A percentile compares a stretch with the other conserved stretches of the same genome.
Conservation (phyloP, 306 rosid genomes). For the Sindora glabra region DNA sequence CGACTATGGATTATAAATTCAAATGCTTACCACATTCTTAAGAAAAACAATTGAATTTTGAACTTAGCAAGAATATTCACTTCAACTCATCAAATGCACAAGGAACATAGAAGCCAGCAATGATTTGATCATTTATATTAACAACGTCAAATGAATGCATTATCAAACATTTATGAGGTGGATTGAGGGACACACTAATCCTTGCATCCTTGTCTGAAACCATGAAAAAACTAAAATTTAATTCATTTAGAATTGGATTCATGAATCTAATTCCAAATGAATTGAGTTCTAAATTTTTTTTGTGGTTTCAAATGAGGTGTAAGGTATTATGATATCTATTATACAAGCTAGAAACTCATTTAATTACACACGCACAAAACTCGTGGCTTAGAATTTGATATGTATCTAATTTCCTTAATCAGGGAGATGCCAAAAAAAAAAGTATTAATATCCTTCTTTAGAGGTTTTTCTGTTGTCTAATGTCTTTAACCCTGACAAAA, state of each 20-base stretch:
- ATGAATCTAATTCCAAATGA: no score
- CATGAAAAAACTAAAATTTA: no score
- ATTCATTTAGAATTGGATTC: no score
- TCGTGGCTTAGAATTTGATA: conserved; percentile 25
- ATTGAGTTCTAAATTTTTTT: no score
- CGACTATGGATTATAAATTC: no score
- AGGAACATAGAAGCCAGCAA: background rate
- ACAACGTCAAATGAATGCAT: conserved; percentile 1
- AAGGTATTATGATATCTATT: conserved; percentile 12
- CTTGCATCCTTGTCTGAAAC: no score
- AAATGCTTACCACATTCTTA: background rate
- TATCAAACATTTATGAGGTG: background rate
- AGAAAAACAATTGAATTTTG: background rate
- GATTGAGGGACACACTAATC: conserved; percentile 5
- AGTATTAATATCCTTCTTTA: conserved; percentile 22
- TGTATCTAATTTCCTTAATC: background rate
- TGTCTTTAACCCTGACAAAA: conserved; percentile 46
- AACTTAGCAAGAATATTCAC: background rate
- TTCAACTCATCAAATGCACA: background rate
- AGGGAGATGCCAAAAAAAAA: conserved; percentile 5
- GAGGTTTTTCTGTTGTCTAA: conserved; percentile 23
- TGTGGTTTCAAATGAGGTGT: no score
- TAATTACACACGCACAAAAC: conserved; percentile 35
- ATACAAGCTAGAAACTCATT: conserved; percentile 25
- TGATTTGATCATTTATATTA: background rate